Evolutionary conservation across 2,329 filamentous ascomycete species (phyloP), one percentile per base, ranked within the genome.

Genomic region (Orbilia quercus): DNA sequence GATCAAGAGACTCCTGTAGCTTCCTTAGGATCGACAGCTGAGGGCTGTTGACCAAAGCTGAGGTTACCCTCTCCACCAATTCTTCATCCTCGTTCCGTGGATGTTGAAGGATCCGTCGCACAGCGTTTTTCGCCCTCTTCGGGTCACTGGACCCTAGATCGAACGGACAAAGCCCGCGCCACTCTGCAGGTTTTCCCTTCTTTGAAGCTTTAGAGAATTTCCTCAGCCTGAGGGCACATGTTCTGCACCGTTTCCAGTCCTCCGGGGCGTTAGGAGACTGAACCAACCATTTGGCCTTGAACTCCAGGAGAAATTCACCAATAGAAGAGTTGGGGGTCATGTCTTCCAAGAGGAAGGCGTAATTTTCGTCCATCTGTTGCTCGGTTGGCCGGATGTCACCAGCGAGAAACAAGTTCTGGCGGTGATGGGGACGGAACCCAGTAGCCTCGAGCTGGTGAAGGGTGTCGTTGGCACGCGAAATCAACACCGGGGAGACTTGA

Each of bases 241-340:
- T 92, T 31, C 91, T 87, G 81, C 91, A 95, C 55, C 90, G 84
- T 55, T 83, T 85, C 42, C 90, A 86, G 25, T 82, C 80, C 0
- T 79, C 23, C 0, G 91, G 91, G 0, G 91, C 90, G 38, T 86
- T 88, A 2, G 89, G 90, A 1, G 90, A 93, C 79, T 92, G 90
- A 7, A 84, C 82, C 23, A 95, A 85, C 91, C 91, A 95, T 81
- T 95, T 95, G 12, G 91, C 91, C 79, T 95, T 95, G 81, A 94
- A 90, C 79, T 94, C 90, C 64, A 91, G 82, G 31, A 90, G 79
- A 4, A 80, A 76, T 54, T 82, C 80, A 42, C 44, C 71, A 38
- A 25, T 50, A 16, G 28, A 73, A 9, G 28, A 67, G 34, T 80
- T 73, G 22, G 83, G 82, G 1, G 84, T 85, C 90, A 94, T 93